Percentiles rank a stretch among this genome's conserved stretches.
Conservation (phyloP, 768 basidiomycete species). For the Lentinula boryana region DNA sequence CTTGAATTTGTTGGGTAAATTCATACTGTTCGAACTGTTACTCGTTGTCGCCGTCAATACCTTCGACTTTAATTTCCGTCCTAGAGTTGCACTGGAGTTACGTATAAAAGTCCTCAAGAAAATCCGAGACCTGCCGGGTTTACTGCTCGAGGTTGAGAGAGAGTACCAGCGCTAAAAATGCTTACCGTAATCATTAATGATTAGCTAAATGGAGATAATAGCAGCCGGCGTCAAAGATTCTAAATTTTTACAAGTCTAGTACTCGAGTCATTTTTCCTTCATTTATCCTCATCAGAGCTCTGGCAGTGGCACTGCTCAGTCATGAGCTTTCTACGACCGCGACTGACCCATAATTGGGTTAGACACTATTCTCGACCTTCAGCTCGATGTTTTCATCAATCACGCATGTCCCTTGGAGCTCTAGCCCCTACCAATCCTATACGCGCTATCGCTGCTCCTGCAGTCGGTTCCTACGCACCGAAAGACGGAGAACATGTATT, state of each 20-base stretch:
- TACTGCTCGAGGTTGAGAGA: too few relatives aligned
- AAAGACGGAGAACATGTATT: constrained; percentile 74
- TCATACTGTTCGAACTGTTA: background rate
- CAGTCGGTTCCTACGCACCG: constrained; percentile 62
- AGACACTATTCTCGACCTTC: constrained; percentile 25
- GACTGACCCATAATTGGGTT: constrained; percentile 15
- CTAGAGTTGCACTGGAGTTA: too few relatives aligned
- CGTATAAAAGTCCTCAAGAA: too few relatives aligned
- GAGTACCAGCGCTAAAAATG: too few relatives aligned
- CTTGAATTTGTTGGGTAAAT: background rate
- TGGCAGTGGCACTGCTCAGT: background rate
- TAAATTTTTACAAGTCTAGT: background rate
- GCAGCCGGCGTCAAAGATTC: background rate
- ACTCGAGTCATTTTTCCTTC: background rate
- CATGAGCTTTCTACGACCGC: constrained; percentile 7
- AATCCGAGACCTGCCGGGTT: too few relatives aligned
- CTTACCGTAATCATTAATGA: background rate
- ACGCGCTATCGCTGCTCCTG: constrained; percentile 68
- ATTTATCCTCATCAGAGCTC: background rate
- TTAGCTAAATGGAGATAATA: background rate
- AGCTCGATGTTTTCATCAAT: constrained; percentile 48
- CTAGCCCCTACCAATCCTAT: constrained; percentile 42
- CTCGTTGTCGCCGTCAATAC: background rate
- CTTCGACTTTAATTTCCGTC: background rate
- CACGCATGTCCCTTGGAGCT: constrained; percentile 24